A percentile compares a stretch with the other conserved stretches of the same genome.
Conservation (phyloP, 768 basidiomycete genomes). For the Agaricus bisporus region DNA sequence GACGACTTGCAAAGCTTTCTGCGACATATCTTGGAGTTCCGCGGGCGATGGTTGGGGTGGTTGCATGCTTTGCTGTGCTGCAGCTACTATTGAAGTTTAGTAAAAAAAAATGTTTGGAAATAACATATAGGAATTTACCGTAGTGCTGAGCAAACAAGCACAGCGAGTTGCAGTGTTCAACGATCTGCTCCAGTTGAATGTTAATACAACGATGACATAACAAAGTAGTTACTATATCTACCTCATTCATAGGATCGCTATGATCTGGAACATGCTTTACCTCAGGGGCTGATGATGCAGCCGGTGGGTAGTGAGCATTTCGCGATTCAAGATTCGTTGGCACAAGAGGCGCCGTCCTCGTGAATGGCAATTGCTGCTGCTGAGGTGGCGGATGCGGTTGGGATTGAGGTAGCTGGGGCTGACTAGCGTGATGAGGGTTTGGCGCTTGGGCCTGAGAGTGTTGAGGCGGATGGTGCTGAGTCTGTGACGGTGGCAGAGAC, state of each 20-base stretch:
- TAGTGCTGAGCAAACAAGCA: slow-evolving; percentile 64
- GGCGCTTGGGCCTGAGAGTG: slow-evolving; percentile 18
- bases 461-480: slow-evolving; percentile 25
- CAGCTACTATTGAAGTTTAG: slow-evolving; percentile 23
- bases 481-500: slow-evolving; percentile 18
- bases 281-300: slow-evolving; percentile 19
- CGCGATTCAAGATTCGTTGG: slow-evolving; percentile 19
- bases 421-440: slow-evolving; percentile 15
- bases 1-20: slow-evolving; percentile 59
- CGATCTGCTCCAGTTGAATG: slow-evolving; percentile 34
- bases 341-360: slow-evolving; percentile 19
- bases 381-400: slow-evolving; percentile 17
- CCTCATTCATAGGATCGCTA: slow-evolving; percentile 39
- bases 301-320: slow-evolving; percentile 6
- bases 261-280: slow-evolving; percentile 29
- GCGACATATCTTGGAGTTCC: slow-evolving; percentile 67
- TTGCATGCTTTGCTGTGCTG: slow-evolving; percentile 39
- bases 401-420: slow-evolving; percentile 16
- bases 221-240: slow-evolving; percentile 16
- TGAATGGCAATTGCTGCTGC: slow-evolving; percentile 13
- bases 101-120: slow-evolving; percentile 1
- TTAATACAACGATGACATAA: slow-evolving; percentile 9
- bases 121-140: slow-evolving; percentile 35
- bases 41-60: slow-evolving; percentile 44
- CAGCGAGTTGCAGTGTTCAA: slow-evolving; percentile 53